phyloP scores from a whole-genome alignment of 2,329 filamentous ascomycete genomes.

The Pleurostoma richardsiae region DNA sequence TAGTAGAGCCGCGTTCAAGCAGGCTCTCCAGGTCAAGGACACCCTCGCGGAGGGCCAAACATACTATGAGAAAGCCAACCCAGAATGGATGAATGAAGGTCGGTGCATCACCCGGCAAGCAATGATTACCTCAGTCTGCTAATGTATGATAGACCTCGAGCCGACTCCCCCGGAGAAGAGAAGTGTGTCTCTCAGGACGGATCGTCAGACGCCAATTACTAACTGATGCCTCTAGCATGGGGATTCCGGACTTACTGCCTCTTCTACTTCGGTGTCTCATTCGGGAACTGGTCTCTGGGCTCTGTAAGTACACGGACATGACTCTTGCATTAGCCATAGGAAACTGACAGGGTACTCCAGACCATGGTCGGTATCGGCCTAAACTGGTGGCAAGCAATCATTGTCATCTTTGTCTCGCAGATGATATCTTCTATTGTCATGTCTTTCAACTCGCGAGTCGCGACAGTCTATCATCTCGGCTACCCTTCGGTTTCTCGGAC shows the following conservation, averaged over 20 bases:
- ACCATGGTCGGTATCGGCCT: conserved; percentile 31
- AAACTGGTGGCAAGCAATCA: conserved; percentile 37
- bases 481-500: conserved; percentile 30
- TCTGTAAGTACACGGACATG: conserved; percentile 7
- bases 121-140: no score
- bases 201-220: not conserved
- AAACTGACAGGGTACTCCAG: not conserved
- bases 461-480: conserved; percentile 33
- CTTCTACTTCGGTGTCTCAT: conserved; percentile 31
- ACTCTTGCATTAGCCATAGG: not conserved
- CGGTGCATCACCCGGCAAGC: not conserved
- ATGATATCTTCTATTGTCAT: conserved; percentile 34
- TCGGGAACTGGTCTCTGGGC: conserved; percentile 35
- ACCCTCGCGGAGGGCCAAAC: conserved; percentile 6
- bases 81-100: conserved; percentile 9
- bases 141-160: conserved; percentile 20
- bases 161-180: conserved; percentile 29
- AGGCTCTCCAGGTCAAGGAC: conserved; percentile 1
- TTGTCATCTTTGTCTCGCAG: conserved; percentile 37
- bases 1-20: conserved; percentile 4
- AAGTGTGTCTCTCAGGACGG: conserved; percentile 7
- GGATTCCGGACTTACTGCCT: conserved; percentile 31
- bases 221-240: conserved; percentile 16
- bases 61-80: not conserved
- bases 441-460: conserved; percentile 36